These are phyloP conservation scores for Crinitomyces ghanaensis DNA, from an alignment of 805 yeast genomes.

Conservation along the genomic window DNA sequence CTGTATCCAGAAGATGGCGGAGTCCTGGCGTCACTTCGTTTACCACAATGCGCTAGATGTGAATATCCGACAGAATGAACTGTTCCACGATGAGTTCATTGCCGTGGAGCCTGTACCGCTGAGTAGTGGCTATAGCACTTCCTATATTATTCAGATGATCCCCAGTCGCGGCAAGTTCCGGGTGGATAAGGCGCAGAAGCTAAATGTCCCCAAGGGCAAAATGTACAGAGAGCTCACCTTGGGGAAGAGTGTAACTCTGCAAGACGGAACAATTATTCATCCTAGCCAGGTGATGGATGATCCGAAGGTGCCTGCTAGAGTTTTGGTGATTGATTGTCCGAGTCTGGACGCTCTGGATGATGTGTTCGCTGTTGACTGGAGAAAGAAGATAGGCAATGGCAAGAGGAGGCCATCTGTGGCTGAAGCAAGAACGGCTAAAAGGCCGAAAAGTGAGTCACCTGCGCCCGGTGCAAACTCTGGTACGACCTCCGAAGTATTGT, in stretches of 20 bases:
- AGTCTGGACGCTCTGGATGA: neutral
- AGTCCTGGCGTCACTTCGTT: conserved; percentile 81
- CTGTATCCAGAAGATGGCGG: conserved; percentile 13
- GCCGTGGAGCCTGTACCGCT: conserved; percentile 11
- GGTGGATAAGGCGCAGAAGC: conserved; percentile 47
- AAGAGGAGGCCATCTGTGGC: too few relatives aligned
- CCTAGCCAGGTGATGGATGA: conserved; percentile 69
- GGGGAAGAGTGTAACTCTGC: conserved; percentile 47
- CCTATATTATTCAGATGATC: conserved; percentile 52
- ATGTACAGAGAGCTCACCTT: conserved; percentile 46
- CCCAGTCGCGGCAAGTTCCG: conserved; percentile 71
- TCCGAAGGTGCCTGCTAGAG: conserved; percentile 43
- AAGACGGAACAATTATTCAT: conserved; percentile 43
- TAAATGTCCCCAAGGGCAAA: conserved; percentile 61
- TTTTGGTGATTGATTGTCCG: conserved; percentile 69
- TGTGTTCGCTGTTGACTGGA: neutral
- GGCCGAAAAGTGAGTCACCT: too few relatives aligned
- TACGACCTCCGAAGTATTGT: too few relatives aligned
- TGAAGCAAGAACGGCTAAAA: too few relatives aligned
- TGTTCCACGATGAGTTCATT: conserved; percentile 23
- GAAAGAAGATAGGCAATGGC: neutral
- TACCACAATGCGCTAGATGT: conserved; percentile 56
- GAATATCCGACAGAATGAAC: conserved; percentile 28
- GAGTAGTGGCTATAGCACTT: conserved; percentile 18
- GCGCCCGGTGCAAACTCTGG: too few relatives aligned